Conservation (phyloP, 768 basidiomycete species). For the Clitopilus passeckerianus region DNA sequence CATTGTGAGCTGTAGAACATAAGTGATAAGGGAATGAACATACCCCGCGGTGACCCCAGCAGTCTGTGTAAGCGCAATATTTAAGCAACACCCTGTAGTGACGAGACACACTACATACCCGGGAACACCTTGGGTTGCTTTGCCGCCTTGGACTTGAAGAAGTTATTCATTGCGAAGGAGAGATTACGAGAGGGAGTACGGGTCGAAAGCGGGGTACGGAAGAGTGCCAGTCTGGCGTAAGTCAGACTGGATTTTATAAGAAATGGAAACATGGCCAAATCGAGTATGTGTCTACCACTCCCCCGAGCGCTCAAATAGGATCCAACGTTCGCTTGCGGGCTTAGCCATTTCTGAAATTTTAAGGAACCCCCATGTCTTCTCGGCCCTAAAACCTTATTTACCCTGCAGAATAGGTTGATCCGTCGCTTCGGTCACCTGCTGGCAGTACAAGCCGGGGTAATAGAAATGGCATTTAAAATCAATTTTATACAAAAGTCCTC, state of each 20-base stretch:
- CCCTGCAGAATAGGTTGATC: background rate
- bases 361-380: background rate
- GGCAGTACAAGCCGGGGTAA: background rate
- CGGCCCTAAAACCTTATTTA: background rate
- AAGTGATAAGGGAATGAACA: slow-evolving; percentile 12
- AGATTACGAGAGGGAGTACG: background rate
- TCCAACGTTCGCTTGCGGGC: background rate
- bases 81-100: background rate
- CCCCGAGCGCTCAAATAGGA: background rate
- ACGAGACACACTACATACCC: slow-evolving; percentile 16
- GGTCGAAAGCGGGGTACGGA: background rate
- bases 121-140: slow-evolving; percentile 17
- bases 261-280: background rate
- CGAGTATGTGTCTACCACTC: background rate
- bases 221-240: background rate
- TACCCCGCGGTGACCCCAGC: slow-evolving; percentile 58
- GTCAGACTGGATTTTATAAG: background rate
- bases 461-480: background rate
- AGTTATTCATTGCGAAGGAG: slow-evolving; percentile 1
- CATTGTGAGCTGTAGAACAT: background rate
- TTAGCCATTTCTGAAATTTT: background rate
- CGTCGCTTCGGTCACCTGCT: background rate
- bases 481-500: background rate
- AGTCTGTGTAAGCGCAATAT: slow-evolving; percentile 39
- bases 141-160: background rate